Conservation (phyloP, 352 stramenopile genomes). For the Phytophthora foliorum region DNA sequence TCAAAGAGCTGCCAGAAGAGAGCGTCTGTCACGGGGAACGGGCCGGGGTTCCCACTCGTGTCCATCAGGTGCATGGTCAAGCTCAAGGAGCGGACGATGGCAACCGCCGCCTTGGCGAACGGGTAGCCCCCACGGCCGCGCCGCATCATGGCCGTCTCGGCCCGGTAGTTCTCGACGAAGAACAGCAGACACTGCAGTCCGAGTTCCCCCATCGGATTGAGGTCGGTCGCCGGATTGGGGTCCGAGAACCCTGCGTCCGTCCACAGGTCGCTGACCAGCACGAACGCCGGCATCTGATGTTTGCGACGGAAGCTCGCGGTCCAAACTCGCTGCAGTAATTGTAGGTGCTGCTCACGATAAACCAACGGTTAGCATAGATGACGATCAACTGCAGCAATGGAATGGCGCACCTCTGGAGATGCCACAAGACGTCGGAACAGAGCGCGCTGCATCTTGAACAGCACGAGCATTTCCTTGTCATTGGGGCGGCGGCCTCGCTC, state of each 20-base stretch:
- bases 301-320: conserved; percentile 51
- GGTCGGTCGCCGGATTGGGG: conserved; percentile 60
- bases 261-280: conserved; percentile 58
- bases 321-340: conserved; percentile 73
- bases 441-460: conserved; percentile 72
- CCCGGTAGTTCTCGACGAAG: conserved; percentile 68
- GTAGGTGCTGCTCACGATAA: conserved; percentile 51
- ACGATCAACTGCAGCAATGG: not conserved
- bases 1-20: conserved; percentile 78
- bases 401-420: conserved; percentile 60
- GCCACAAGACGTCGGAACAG: conserved; percentile 65
- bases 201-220: conserved; percentile 66
- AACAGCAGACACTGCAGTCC: conserved; percentile 74
- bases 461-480: conserved; percentile 70
- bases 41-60: conserved; percentile 40
- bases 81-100: conserved; percentile 56
- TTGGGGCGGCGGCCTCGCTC: conserved; percentile 59
- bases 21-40: conserved; percentile 59
- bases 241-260: conserved; percentile 58
- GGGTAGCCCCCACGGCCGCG: conserved; percentile 64
- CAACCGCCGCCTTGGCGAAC: conserved; percentile 69
- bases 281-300: conserved; percentile 49
- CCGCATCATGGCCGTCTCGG: conserved; percentile 75
- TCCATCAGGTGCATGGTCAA: conserved; percentile 65
- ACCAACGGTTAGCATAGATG: not conserved